Conservation (phyloP, 169 alveolate genomes). For the Eimeria tenella region DNA sequence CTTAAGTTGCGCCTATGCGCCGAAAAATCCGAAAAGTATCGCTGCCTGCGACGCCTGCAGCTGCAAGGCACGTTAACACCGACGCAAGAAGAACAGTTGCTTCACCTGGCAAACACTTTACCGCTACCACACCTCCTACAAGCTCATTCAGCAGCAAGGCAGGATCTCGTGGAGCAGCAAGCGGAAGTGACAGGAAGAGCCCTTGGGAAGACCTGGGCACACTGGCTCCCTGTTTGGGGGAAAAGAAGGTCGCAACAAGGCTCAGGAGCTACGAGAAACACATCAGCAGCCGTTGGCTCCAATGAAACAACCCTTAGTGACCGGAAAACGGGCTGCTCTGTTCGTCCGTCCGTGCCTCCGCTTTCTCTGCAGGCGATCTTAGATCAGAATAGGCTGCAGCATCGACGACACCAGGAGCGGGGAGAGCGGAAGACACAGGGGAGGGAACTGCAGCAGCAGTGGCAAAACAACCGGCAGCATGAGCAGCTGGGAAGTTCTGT, state of each 20-base stretch:
- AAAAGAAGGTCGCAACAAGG: not conserved
- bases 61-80: slow-evolving; percentile 38
- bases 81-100: slow-evolving; percentile 13
- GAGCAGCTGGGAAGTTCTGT: not conserved
- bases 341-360: slow-evolving; percentile 32
- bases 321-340: not conserved
- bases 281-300: not conserved
- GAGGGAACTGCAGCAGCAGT: not conserved
- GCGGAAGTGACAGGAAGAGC: not conserved
- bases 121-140: slow-evolving; percentile 48
- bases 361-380: slow-evolving; percentile 30
- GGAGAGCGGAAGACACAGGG: slow-evolving; percentile 3
- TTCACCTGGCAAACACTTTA: not conserved
- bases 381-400: slow-evolving; percentile 13
- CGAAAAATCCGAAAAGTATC: slow-evolving; percentile 46
- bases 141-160: slow-evolving; percentile 47
- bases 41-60: slow-evolving; percentile 50
- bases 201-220: slow-evolving; percentile 2
- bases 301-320: slow-evolving; percentile 2
- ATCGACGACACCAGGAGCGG: not conserved
- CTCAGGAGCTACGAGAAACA: not conserved
- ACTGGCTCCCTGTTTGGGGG: slow-evolving; percentile 29
- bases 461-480: not conserved
- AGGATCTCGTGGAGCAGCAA: slow-evolving; percentile 44
- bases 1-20: slow-evolving; percentile 42